These are phyloP conservation scores for Capsicum rhomboideum DNA, from an alignment of 257 asterid genomes.

Conservation along the genomic window DNA sequence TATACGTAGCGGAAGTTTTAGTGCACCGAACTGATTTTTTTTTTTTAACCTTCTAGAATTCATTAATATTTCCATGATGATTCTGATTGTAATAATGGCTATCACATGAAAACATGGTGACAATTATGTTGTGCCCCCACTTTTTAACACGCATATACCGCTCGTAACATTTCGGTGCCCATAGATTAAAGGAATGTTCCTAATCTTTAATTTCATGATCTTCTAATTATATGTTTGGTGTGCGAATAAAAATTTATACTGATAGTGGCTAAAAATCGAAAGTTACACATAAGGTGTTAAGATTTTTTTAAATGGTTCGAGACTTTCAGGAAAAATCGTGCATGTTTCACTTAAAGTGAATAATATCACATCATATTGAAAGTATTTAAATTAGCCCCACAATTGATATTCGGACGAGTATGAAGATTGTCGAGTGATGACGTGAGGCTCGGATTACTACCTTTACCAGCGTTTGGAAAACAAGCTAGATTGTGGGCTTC, in stretches of 20 bases:
- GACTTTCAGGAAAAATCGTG: too few species aligned
- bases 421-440: not conserved
- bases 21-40: too few species aligned
- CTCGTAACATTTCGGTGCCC: conserved; percentile 1
- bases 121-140: conserved; percentile 25
- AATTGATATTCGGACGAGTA: too few species aligned
- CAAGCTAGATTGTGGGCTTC: not conserved
- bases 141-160: conserved; percentile 8
- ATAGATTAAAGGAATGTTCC: not conserved
- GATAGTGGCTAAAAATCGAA: not conserved
- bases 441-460: not conserved
- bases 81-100: conserved; percentile 20
- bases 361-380: not conserved
- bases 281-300: too few species aligned
- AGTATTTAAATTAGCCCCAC: too few species aligned
- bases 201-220: not conserved
- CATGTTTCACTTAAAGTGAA: accelerated
- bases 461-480: not conserved
- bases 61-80: conserved; percentile 10
- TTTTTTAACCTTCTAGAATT: too few species aligned
- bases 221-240: not conserved
- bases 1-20: too few species aligned
- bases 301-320: too few species aligned
- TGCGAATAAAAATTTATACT: too few species aligned
- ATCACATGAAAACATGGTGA: conserved; percentile 32